Evolutionary conservation across 2,329 filamentous ascomycete genomes (phyloP).

Genomic region (Aureobasidium leucospermi): DNA sequence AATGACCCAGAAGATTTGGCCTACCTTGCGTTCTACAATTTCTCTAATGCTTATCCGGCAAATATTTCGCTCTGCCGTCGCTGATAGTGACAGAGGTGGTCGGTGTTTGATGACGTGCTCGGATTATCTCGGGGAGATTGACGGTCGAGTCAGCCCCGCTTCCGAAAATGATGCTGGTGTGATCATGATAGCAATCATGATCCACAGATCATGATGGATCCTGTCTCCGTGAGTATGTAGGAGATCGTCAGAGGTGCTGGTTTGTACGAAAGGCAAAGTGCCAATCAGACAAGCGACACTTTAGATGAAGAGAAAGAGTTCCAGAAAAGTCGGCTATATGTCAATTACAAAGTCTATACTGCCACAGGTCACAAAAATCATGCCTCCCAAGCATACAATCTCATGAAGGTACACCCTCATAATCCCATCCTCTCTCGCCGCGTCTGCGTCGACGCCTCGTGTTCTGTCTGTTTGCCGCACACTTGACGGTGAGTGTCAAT

Average conservation of each 20-base stretch:
- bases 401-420: conserved; percentile 56
- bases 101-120: not conserved
- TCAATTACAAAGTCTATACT: too few species aligned
- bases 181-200: not conserved
- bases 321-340: not conserved
- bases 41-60: too few species aligned
- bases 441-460: conserved; percentile 44
- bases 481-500: conserved; percentile 57
- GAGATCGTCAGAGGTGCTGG: too few species aligned
- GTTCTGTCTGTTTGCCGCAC: conserved; percentile 52
- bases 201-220: too few species aligned
- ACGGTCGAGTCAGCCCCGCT: not conserved
- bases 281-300: not conserved
- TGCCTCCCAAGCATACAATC: not conserved
- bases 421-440: conserved; percentile 51
- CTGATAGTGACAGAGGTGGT: not conserved
- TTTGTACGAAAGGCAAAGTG: not conserved
- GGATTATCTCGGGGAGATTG: not conserved
- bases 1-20: too few species aligned
- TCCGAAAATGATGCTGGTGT: not conserved
- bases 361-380: not conserved
- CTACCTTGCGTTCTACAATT: too few species aligned
- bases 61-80: not conserved
- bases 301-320: not conserved
- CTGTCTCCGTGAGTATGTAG: too few species aligned